Evolutionary conservation across 2,329 filamentous ascomycete species (phyloP).

Genomic region (Trichophyton schoenleinii): DNA sequence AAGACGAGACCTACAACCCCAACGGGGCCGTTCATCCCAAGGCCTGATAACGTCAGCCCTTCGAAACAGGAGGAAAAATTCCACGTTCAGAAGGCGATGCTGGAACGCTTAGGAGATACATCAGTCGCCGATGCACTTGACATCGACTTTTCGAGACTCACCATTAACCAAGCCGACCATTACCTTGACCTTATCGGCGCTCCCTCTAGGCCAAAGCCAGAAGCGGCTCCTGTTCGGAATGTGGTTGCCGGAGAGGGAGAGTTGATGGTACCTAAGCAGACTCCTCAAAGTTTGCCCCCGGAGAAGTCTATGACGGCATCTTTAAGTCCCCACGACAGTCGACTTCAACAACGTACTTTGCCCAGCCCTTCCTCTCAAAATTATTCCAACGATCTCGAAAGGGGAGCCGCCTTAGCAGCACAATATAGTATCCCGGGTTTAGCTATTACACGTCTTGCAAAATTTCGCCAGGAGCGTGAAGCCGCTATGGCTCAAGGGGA

Average conservation of each 20-base stretch:
- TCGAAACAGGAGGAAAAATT: slow-evolving; percentile 14
- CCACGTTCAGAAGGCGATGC: neutral
- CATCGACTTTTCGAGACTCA: neutral
- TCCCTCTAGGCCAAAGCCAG: neutral
- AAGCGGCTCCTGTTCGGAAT: neutral
- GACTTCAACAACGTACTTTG: neutral
- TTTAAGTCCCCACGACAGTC: neutral
- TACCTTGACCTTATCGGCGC: neutral
- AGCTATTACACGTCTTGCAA: no score
- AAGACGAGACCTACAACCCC: neutral
- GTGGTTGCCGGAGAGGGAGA: neutral
- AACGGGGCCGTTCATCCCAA: slow-evolving; percentile 9
- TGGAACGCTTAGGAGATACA: neutral
- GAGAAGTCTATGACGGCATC: neutral
- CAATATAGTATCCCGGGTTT: neutral
- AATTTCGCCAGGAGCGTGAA: neutral
- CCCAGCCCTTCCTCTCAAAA: neutral
- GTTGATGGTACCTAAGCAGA: neutral
- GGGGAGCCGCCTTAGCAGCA: neutral
- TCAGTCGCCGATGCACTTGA: neutral
- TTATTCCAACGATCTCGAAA: neutral
- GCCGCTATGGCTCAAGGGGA: neutral
- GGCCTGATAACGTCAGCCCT: slow-evolving; percentile 13
- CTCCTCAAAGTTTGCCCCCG: neutral
- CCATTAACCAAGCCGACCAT: neutral